These are phyloP conservation scores for Wakefieldia striispora DNA, from an alignment of 768 basidiomycete species.

Conservation along the genomic window DNA sequence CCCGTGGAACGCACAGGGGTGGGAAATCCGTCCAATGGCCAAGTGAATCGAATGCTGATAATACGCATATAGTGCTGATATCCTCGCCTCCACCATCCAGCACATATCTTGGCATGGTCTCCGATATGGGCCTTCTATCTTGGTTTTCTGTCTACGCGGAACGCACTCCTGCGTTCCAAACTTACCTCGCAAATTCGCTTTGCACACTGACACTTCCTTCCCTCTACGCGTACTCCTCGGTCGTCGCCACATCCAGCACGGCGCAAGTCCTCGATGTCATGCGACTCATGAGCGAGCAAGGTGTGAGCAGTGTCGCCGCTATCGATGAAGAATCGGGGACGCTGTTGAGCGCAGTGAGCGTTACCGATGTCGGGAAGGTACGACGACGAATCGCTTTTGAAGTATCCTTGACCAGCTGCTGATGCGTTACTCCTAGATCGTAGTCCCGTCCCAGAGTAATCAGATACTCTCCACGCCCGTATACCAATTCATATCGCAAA, in stretches of 20 bases:
- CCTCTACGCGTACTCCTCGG: conserved; percentile 57
- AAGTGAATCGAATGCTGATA: conserved; percentile 1
- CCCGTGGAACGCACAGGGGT: conserved; percentile 74
- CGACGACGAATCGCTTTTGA: not conserved
- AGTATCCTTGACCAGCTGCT: not conserved
- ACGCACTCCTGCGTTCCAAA: conserved; percentile 35
- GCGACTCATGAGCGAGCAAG: conserved; percentile 82
- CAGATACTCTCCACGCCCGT: conserved; percentile 69
- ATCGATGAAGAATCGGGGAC: conserved; percentile 61
- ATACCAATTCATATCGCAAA: conserved; percentile 63
- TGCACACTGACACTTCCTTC: conserved; percentile 59
- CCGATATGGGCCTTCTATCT: conserved; percentile 66
- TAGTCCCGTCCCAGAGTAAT: conserved; percentile 79
- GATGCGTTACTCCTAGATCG: conserved; percentile 45
- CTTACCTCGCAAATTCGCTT: conserved; percentile 52
- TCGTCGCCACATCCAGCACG: conserved; percentile 60
- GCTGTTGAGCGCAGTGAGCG: conserved; percentile 74
- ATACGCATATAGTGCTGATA: conserved; percentile 48
- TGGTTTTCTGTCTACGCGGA: conserved; percentile 63
- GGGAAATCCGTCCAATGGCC: conserved; percentile 11
- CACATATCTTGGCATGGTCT: conserved; percentile 67
- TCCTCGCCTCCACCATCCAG: conserved; percentile 42
- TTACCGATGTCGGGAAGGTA: conserved; percentile 80
- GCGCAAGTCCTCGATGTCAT: conserved; percentile 76
- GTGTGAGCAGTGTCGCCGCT: conserved; percentile 81